Percentiles rank a stretch among this genome's conserved stretches.
These are phyloP conservation scores for Cryptococcus maquisensis DNA, from an alignment of 1,284 basidiomycete genomes.

Conservation along the genomic window DNA sequence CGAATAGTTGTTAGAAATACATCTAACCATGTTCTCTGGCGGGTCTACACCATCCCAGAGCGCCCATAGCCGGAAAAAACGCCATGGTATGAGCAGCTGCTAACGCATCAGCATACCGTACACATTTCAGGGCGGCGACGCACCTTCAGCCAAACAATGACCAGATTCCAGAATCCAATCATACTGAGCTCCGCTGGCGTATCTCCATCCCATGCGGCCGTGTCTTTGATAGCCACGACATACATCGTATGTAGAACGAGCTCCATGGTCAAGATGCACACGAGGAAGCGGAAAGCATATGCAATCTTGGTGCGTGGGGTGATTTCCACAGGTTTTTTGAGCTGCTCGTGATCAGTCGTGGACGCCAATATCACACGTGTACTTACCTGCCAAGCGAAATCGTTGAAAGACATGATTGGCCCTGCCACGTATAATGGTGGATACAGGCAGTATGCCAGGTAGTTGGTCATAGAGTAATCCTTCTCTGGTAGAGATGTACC, in stretches of 20 bases:
- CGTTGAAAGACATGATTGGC: conserved; percentile 94
- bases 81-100: conserved; percentile 88
- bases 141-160: conserved; percentile 95
- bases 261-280: conserved; percentile 81
- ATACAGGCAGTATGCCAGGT: conserved; percentile 75
- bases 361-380: not conserved
- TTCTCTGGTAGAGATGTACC: conserved; percentile 51
- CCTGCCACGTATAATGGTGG: conserved; percentile 94
- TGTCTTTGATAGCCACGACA: conserved; percentile 93
- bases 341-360: conserved; percentile 13
- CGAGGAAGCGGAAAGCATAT: conserved; percentile 70
- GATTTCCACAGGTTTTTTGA: conserved; percentile 51
- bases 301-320: conserved; percentile 45
- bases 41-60: conserved; percentile 84
- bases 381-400: conserved; percentile 83
- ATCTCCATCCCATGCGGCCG: conserved; percentile 59
- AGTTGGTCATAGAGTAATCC: conserved; percentile 59
- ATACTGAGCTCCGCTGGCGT: conserved; percentile 78
- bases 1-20: conserved; percentile 98
- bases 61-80: conserved; percentile 96
- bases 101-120: conserved; percentile 1
- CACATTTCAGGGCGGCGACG: conserved; percentile 13
- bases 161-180: conserved; percentile 96
- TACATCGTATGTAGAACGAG: conserved; percentile 91
- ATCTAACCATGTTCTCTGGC: conserved; percentile 97